Evolutionary conservation across 352 stramenopile genomes (phyloP).

Genomic region (Phytophthora citricola): DNA sequence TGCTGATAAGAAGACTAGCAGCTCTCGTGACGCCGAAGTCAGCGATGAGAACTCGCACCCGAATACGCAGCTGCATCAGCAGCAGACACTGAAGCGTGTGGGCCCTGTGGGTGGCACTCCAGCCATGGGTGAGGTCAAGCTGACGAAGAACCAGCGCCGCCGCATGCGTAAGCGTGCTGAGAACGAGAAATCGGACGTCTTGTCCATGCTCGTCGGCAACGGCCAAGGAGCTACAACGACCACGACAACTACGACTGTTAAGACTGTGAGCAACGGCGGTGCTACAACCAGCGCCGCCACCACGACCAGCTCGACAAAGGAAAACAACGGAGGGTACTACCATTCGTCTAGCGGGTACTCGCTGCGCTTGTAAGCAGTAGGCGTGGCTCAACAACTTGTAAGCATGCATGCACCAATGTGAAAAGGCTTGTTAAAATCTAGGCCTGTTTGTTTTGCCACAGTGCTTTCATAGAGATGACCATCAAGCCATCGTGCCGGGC

Average conservation of each 20-base stretch:
- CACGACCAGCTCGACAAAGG: conserved; percentile 35
- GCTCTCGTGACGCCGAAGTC: conserved; percentile 13
- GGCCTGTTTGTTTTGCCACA: neutral
- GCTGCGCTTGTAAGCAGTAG: conserved; percentile 52
- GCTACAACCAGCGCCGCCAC: conserved; percentile 24
- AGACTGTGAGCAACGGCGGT: conserved; percentile 23
- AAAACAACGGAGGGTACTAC: conserved; percentile 57
- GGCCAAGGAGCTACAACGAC: conserved; percentile 7
- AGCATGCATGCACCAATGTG: conserved; percentile 2
- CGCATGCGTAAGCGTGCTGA: conserved; percentile 82
- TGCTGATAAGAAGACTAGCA: conserved; percentile 28
- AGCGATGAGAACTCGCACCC: conserved; percentile 48
- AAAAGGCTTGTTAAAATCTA: conserved; percentile 12
- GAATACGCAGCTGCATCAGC: conserved; percentile 20
- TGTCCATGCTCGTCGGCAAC: conserved; percentile 66
- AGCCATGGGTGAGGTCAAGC: conserved; percentile 47
- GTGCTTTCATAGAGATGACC: too few species aligned
- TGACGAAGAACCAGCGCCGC: conserved; percentile 85
- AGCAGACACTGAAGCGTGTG: conserved; percentile 12
- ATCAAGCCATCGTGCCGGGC: too few species aligned
- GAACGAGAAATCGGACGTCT: conserved; percentile 73
- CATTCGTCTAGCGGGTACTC: conserved; percentile 74
- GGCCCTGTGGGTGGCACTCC: conserved; percentile 49
- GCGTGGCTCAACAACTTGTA: neutral
- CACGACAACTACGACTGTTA: conserved; percentile 36